Conservation (phyloP, 257 asterid species). For the Ballota nigra region DNA sequence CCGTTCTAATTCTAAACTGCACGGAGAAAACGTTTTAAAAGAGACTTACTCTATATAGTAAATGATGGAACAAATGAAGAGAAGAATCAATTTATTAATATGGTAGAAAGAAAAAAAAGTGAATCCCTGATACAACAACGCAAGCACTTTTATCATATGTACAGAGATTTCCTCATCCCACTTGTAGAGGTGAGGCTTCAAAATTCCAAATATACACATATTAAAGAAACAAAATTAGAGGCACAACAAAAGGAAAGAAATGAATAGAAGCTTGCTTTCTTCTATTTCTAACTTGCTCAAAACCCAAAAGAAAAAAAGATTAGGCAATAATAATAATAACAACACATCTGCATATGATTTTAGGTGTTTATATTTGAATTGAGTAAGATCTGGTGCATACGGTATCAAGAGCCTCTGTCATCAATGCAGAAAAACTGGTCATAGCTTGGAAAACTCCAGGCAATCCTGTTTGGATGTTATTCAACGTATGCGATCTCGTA, state of each 20-base stretch:
- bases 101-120: constrained; percentile 19
- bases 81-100: constrained; percentile 36
- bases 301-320: constrained; percentile 19
- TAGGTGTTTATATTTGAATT: constrained; percentile 34
- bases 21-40: too few species aligned
- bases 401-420: constrained; percentile 72
- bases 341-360: not conserved
- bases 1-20: too few species aligned
- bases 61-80: not conserved
- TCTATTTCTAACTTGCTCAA: constrained; percentile 40
- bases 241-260: constrained; percentile 9
- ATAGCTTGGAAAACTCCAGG: constrained; percentile 98
- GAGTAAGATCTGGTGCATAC: constrained; percentile 86
- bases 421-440: constrained; percentile 85
- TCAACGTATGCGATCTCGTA: constrained; percentile 87
- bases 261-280: constrained; percentile 33
- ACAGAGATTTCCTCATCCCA: constrained; percentile 46
- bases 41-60: too few species aligned
- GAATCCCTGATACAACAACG: constrained; percentile 38
- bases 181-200: constrained; percentile 41
- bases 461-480: constrained; percentile 90
- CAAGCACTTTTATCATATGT: constrained; percentile 45
- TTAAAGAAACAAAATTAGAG: constrained; percentile 14
- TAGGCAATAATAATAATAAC: not conserved
- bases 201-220: constrained; percentile 72